A percentile compares a stretch with the other conserved stretches of the same genome.
Conservation (phyloP, 2,329 filamentous ascomycete genomes). For the Pestalotiopsis fici region DNA sequence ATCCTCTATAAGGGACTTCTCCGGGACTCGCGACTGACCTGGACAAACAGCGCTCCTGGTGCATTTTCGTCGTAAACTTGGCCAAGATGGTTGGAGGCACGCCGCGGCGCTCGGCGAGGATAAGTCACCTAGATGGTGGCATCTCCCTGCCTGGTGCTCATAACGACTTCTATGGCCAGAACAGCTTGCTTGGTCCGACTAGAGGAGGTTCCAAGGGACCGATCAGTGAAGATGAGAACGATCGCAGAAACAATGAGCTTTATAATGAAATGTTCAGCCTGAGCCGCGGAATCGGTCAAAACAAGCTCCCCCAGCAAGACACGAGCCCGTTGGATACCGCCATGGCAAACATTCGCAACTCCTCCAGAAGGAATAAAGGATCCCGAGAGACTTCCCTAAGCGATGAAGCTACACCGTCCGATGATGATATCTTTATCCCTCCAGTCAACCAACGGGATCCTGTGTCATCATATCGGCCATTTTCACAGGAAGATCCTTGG, state of each 20-base stretch:
- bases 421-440: neutral
- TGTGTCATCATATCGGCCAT: neutral
- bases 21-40: neutral
- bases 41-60: neutral
- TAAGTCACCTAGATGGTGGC: neutral
- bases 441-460: neutral
- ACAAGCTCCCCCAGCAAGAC: neutral
- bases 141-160: conserved; percentile 24
- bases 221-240: conserved; percentile 22
- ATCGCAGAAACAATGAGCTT: conserved; percentile 15
- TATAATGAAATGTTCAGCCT: conserved; percentile 14
- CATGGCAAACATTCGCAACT: neutral
- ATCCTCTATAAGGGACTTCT: neutral
- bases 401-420: neutral
- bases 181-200: conserved; percentile 20
- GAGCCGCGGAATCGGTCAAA: conserved; percentile 10
- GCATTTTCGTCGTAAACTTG: neutral
- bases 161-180: conserved; percentile 31
- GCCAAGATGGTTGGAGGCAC: neutral
- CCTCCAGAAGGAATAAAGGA: neutral
- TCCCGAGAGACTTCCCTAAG: neutral
- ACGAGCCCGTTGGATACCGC: neutral
- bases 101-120: neutral
- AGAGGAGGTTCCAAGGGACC: conserved; percentile 8
- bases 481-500: neutral